Base-by-base conservation (phyloP, 305 asterid species). In the Solanum hybrid region DNA sequence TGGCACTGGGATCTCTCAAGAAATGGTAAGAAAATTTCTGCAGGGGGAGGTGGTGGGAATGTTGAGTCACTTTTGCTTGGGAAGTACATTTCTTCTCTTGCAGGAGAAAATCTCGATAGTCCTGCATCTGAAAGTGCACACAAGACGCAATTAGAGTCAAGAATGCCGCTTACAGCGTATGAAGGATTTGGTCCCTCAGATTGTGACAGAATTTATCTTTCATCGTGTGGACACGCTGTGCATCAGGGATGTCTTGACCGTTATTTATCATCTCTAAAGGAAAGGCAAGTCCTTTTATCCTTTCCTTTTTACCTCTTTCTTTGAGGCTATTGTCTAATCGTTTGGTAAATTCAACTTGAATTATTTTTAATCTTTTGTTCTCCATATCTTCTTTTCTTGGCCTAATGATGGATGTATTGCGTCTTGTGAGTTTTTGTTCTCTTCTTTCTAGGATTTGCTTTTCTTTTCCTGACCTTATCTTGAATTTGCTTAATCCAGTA, bases 161-260 rank as follows among this genome's bases (percentile, higher is more conserved):
- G 88, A 76, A 76, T 27, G 82, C 88, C 77, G 76, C 89, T 80
- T 84, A 90, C 94, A 75, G 93, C 91, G 56, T 94, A 92, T 92
- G 95, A 91, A 86, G 96, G 93, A 66, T 91, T 95, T 90, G 94
- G 97, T 60, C 97, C 98, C 66, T 89, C 95, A 32, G 96, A 95
- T 80, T 93, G 96, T 88, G 96, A 95, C 91, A 98, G 99, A 88
- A 93, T 98, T 79, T 94, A 94, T 92, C 90, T 95, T 89, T 97
- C 99, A 87, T 97, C 99, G 24, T 98, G 99, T 86, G 99, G 99
- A 82, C 99, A 98, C 91, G 99, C 99, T 89, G 99, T 98, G 94
- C 99, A 98, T 94, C 98, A 97, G 92, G 97, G 93, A 90, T 98
- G 99, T 92, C 95, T 96, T 90, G 99, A 97, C 90, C 98, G 97